phyloP scores from a whole-genome alignment of 73 alveolate genomes.

The Tetrahymena elliotti region DNA sequence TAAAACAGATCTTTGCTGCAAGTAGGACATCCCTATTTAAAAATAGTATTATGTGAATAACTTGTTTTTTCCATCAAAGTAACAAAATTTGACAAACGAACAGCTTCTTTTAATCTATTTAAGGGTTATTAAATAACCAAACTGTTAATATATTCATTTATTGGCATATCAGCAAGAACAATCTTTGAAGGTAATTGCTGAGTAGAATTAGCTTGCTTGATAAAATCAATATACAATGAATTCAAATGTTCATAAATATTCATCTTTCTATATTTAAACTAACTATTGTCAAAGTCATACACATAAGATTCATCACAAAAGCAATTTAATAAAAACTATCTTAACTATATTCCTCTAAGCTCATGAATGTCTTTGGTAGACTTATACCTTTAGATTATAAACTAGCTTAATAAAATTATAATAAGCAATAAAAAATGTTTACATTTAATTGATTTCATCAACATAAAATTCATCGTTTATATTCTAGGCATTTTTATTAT shows the following conservation, averaged over 20 bases:
- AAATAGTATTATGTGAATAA: neutral
- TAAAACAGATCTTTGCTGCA: neutral
- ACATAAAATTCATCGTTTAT: neutral
- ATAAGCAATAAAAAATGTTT: neutral
- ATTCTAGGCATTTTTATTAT: neutral
- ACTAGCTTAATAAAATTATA: neutral
- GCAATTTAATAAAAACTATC: neutral
- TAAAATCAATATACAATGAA: neutral
- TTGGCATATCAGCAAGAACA: neutral
- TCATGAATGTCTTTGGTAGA: neutral
- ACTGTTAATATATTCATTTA: neutral
- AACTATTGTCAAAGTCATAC: neutral
- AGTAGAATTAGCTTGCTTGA: neutral
- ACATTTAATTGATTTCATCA: neutral
- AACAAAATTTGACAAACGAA: neutral
- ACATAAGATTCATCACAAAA: neutral
- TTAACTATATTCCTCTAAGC: neutral
- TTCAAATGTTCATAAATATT: neutral
- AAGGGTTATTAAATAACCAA: neutral
- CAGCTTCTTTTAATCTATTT: neutral
- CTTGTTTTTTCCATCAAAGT: neutral
- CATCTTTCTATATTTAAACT: neutral
- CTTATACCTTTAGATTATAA: neutral
- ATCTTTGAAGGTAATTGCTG: neutral
- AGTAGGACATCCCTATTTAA: neutral